These are phyloP conservation scores for Ophiocordyceps robertsii DNA, from an alignment of 2,329 filamentous ascomycete genomes.

Conservation along the genomic window DNA sequence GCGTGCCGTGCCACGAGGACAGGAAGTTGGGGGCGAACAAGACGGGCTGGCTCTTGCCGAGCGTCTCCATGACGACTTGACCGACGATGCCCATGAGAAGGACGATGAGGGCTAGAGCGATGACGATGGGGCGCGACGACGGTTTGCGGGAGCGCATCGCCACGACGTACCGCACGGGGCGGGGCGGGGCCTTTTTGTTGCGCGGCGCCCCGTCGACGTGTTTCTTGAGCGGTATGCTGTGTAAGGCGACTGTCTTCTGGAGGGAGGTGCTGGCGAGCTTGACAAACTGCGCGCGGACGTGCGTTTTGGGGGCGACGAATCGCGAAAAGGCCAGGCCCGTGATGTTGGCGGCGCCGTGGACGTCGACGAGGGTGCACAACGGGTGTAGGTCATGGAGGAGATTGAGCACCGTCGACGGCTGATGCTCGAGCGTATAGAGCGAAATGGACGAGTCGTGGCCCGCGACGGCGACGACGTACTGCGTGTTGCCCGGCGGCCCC, in stretches of 20 bases:
- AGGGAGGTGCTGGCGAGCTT: conserved; percentile 74
- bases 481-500: conserved; percentile 45
- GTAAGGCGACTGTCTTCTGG: conserved; percentile 65
- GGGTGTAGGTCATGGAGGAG: conserved; percentile 38
- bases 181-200: conserved; percentile 24
- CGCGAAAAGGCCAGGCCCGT: conserved; percentile 45
- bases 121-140: conserved; percentile 35
- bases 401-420: conserved; percentile 28
- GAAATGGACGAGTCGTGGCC: conserved; percentile 68
- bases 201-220: conserved; percentile 20
- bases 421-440: conserved; percentile 65
- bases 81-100: conserved; percentile 48
- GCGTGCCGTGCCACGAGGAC: conserved; percentile 28
- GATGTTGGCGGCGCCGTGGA: conserved; percentile 41
- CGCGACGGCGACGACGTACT: conserved; percentile 70
- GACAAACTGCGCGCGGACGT: conserved; percentile 29
- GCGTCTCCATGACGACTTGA: conserved; percentile 51
- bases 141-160: conserved; percentile 40
- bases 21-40: conserved; percentile 43
- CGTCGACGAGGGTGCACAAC: conserved; percentile 37
- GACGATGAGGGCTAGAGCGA: conserved; percentile 41
- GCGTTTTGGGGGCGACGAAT: conserved; percentile 39
- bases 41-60: conserved; percentile 40
- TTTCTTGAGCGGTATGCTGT: conserved; percentile 57
- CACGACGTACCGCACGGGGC: conserved; percentile 56